Conservation (phyloP, 148 eudicot genomes). For the Beta vulgaris region DNA sequence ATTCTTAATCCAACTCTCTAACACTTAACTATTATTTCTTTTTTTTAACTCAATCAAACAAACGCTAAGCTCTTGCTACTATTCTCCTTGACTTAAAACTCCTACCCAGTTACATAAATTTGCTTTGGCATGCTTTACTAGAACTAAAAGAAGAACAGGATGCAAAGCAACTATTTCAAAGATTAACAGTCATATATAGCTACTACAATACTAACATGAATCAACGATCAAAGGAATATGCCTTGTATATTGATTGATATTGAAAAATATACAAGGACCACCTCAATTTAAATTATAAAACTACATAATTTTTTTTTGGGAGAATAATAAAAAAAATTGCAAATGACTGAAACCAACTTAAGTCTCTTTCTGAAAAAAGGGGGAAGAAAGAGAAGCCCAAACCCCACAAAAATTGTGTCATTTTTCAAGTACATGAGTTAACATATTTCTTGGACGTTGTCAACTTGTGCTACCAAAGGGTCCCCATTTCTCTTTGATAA, state of each 20-base stretch:
- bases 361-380: constrained; percentile 48
- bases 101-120: neutral
- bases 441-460: constrained; percentile 16
- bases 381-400: constrained; percentile 18
- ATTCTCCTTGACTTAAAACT: no score
- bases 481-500: constrained; percentile 8
- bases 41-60: no score
- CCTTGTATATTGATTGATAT: constrained; percentile 10
- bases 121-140: constrained; percentile 14
- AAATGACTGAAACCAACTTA: constrained; percentile 11
- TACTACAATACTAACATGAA: constrained; percentile 6
- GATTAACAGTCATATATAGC: constrained; percentile 20
- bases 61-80: no score
- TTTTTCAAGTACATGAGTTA: constrained; percentile 22
- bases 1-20: no score
- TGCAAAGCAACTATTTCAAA: constrained; percentile 25
- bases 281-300: neutral
- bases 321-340: neutral
- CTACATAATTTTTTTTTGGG: no score
- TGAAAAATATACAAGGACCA: constrained; percentile 25
- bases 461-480: constrained; percentile 25
- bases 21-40: no score
- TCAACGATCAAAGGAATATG: constrained; percentile 15
- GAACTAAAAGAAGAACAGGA: constrained; percentile 25
- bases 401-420: constrained; percentile 25